phyloP scores from a whole-genome alignment of 192 early-diverging fungal genomes.

The Coemansia reversa region DNA sequence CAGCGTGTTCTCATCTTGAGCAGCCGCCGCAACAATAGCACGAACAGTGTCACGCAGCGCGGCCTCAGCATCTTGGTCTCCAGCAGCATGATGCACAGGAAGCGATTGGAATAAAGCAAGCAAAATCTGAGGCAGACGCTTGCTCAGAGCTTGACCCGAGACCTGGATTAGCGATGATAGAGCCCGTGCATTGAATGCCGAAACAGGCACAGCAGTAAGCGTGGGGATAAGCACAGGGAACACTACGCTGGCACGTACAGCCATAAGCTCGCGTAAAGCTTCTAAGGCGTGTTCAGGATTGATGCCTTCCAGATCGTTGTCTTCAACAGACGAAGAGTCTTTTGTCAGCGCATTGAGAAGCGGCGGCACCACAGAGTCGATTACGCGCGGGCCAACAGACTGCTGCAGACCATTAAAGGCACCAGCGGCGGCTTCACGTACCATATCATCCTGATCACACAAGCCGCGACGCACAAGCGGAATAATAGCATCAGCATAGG shows the following conservation, averaged over 20 bases:
- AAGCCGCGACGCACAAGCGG: conserved; percentile 82
- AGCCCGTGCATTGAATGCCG: conserved; percentile 88
- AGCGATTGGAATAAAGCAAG: conserved; percentile 79
- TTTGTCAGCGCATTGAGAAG: conserved; percentile 76
- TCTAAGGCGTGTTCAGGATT: conserved; percentile 74
- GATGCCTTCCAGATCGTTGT: conserved; percentile 25
- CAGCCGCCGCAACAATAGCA: conserved; percentile 70
- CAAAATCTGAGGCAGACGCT: conserved; percentile 78
- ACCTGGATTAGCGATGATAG: conserved; percentile 87
- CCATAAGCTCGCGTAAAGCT: conserved; percentile 97
- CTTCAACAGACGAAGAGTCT: background rate
- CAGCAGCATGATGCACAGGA: conserved; percentile 61
- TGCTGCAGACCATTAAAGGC: conserved; percentile 95
- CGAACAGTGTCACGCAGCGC: conserved; percentile 75
- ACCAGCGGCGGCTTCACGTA: conserved; percentile 88
- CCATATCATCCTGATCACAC: conserved; percentile 77
- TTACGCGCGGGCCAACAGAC: conserved; percentile 84
- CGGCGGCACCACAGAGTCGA: conserved; percentile 90
- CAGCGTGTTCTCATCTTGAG: conserved; percentile 76
- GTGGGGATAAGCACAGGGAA: conserved; percentile 99
- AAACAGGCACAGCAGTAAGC: conserved; percentile 82
- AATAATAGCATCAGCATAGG: conserved; percentile 83
- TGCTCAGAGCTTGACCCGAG: conserved; percentile 76
- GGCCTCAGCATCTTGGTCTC: conserved; percentile 50
- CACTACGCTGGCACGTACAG: conserved; percentile 92